A percentile compares a stretch with the other conserved stretches of the same genome.
These are phyloP conservation scores for Alternaria brassicae DNA, from an alignment of 2,329 filamentous ascomycete genomes.

Conservation along the genomic window DNA sequence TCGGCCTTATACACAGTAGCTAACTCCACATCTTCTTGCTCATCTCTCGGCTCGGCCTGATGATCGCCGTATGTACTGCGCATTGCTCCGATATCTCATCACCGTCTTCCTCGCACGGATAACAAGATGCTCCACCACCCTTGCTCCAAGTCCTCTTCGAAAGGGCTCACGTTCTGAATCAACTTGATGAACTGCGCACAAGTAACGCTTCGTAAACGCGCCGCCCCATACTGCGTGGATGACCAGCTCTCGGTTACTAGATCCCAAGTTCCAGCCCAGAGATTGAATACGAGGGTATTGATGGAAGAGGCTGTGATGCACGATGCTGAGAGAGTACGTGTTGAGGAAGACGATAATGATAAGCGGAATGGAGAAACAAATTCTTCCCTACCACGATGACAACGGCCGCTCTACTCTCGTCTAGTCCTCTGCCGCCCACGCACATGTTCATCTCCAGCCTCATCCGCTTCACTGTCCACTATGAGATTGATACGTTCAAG, in stretches of 20 bases:
- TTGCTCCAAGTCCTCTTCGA: neutral
- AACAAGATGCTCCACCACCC: neutral
- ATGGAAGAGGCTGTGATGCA: neutral
- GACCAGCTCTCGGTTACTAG: neutral
- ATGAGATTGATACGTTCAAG: neutral
- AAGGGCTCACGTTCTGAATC: neutral
- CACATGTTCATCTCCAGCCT: neutral
- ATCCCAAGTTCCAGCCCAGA: constrained; percentile 5
- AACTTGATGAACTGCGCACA: neutral
- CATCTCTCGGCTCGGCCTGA: neutral
- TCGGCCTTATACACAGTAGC: neutral
- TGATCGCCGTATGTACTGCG: neutral
- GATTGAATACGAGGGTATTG: neutral
- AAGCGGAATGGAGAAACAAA: neutral
- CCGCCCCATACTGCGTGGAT: neutral
- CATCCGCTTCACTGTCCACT: neutral
- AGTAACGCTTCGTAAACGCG: neutral
- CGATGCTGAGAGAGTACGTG: neutral
- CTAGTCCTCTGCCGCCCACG: neutral
- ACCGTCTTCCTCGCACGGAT: constrained; percentile 1
- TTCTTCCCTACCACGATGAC: neutral
- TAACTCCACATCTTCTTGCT: neutral
- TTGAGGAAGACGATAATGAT: neutral
- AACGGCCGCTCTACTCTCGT: neutral
- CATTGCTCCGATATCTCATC: neutral